Percentiles rank a stretch among this genome's conserved stretches.
Evolutionary conservation across 1,139 yeast species (phyloP).

Genomic region (Candida albicans): DNA sequence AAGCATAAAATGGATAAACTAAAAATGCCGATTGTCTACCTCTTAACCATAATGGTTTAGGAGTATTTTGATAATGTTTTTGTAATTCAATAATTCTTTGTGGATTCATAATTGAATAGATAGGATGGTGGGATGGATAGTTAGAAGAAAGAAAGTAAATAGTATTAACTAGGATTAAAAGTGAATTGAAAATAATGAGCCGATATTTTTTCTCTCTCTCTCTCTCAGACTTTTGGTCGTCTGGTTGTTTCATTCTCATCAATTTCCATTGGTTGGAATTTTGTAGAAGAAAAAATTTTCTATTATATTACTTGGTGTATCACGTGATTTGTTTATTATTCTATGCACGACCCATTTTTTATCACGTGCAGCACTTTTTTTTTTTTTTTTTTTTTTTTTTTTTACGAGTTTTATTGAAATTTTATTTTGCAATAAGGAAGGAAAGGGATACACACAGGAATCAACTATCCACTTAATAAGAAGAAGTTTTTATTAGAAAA

Average conservation of each 20-base stretch:
- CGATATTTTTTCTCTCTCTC: slow-evolving; percentile 1
- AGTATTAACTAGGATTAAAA: too few species aligned
- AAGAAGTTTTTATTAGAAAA: too few species aligned
- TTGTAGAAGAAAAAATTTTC: too few species aligned
- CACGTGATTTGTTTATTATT: too few species aligned
- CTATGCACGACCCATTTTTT: too few species aligned
- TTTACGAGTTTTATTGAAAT: too few species aligned
- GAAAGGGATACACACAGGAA: too few species aligned
- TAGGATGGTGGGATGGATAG: neutral
- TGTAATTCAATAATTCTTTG: slow-evolving; percentile 74
- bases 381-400: too few species aligned
- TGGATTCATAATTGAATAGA: slow-evolving; percentile 42
- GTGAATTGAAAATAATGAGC: neutral
- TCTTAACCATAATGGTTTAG: slow-evolving; percentile 76
- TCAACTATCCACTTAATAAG: too few species aligned
- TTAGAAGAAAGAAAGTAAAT: neutral
- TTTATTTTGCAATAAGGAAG: too few species aligned
- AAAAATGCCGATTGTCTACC: slow-evolving; percentile 71
- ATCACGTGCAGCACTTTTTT: too few species aligned
- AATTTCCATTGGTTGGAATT: slow-evolving; percentile 4
- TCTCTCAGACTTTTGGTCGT: neutral
- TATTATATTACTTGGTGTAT: too few species aligned
- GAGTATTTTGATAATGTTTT: slow-evolving; percentile 69
- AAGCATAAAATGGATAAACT: slow-evolving; percentile 87
- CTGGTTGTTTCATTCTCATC: neutral